Evolutionary conservation across 768 basidiomycete genomes (phyloP).

Genomic region (Pisolithus tinctorius): DNA sequence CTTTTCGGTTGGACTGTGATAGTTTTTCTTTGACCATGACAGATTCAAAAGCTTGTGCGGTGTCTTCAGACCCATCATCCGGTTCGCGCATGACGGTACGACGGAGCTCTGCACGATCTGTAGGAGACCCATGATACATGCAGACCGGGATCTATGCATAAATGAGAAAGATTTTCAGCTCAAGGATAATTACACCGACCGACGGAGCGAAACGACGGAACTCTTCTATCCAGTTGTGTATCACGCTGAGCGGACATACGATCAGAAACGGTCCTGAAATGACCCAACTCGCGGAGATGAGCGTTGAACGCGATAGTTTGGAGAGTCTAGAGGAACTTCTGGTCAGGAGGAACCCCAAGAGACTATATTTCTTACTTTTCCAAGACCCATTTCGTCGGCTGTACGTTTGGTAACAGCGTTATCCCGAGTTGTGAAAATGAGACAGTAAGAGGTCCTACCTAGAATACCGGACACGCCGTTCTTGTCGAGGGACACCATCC

Average conservation of each 20-base stretch:
- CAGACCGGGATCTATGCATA: constrained; percentile 69
- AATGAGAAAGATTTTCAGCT: not conserved
- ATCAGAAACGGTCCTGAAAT: constrained; percentile 75
- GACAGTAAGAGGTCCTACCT: constrained; percentile 36
- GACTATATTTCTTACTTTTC: constrained; percentile 47
- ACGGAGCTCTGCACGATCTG: constrained; percentile 75
- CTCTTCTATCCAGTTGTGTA: constrained; percentile 88
- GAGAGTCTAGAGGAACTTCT: constrained; percentile 54
- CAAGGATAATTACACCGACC: constrained; percentile 31
- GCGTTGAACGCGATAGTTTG: constrained; percentile 95
- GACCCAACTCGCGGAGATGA: constrained; percentile 69
- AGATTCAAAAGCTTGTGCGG: constrained; percentile 17
- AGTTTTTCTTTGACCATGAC: constrained; percentile 18
- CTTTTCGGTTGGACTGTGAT: constrained; percentile 15
- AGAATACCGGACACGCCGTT: constrained; percentile 80
- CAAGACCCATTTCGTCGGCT: constrained; percentile 96
- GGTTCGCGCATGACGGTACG: constrained; percentile 46
- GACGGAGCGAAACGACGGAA: constrained; percentile 78
- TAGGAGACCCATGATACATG: constrained; percentile 84
- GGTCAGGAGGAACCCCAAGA: not conserved
- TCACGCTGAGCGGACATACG: constrained; percentile 88
- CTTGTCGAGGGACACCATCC: constrained; percentile 86
- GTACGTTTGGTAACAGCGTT: constrained; percentile 1
- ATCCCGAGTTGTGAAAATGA: constrained; percentile 9
- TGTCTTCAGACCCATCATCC: constrained; percentile 18